Evolutionary conservation across 148 eudicot genomes (phyloP), one percentile per base, ranked within the genome.

Genomic region (Dysphania ambrosioides): DNA sequence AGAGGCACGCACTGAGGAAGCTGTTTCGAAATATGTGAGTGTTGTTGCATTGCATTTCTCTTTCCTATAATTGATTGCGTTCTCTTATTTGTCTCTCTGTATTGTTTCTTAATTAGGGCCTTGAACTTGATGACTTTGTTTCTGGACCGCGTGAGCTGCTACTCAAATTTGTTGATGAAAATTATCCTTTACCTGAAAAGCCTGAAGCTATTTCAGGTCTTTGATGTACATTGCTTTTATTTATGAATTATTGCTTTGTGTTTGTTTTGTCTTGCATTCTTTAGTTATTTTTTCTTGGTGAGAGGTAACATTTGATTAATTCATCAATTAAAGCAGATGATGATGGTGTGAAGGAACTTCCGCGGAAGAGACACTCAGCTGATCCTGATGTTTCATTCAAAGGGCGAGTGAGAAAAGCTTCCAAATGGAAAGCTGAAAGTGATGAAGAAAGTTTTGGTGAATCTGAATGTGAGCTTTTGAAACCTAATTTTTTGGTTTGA

Each of bases 1-100:
- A 70, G 99, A 95, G 82, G 99, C 99, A 65, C 87, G 99, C 32
- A 95, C 97, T 19, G 99, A 95, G 82, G 99, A 95, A 73, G 99
- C 97, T 64, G 93, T 95, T 71, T 78, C 99, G 42, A 95, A 92
- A 90, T 84, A 95, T 84, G 99, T 95, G 80, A 79, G 93, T 69
- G 12, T 36, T 66, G 32, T 53, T 59, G 24, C 62, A 16, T 60
- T 12, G 68, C 56, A 32, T 61, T 24, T 71, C 38, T 79, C 23
- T 47, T 70, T 61, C 23, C 66, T 27, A 51, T 5, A 74, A 34
- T 24, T 69, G 27, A 49, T 35, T 15, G 31, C 30, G 5, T 35
- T 8, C 65, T 71, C 57, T 38, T 36, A 16, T 13, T 42, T 77
- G 42, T 72, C 7, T 30, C 10, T 62, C 12, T 62, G 16, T 47